A percentile compares a stretch with the other conserved stretches of the same genome.
phyloP scores from a whole-genome alignment of 352 stramenopile species.

The Hyaloperonospora brassicae region DNA sequence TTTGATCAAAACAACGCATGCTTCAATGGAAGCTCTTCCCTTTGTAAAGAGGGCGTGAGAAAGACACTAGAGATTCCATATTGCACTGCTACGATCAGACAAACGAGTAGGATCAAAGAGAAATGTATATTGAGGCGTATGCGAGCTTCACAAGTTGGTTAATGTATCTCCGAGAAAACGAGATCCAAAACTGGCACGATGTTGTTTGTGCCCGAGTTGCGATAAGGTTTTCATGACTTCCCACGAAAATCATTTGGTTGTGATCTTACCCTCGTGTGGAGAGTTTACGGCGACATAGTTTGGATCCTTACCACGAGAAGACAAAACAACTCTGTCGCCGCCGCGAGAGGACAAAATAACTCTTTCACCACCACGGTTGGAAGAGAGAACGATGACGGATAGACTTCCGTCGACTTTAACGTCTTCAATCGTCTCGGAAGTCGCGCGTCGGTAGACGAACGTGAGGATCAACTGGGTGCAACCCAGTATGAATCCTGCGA shows the following conservation, averaged over 20 bases:
- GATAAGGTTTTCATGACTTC: no score
- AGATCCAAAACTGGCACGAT: no score
- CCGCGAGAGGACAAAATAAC: neutral
- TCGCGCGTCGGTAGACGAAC: conserved; percentile 26
- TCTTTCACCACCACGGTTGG: conserved; percentile 1
- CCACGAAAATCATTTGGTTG: neutral
- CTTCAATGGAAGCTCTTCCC: no score
- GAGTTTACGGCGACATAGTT: conserved; percentile 14
- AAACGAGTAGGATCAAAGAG: no score
- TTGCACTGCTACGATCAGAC: no score
- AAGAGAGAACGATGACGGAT: conserved; percentile 10
- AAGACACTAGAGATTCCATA: no score
- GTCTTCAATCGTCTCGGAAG: conserved; percentile 5
- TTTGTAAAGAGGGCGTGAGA: no score
- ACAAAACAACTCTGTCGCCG: neutral
- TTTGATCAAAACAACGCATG: no score
- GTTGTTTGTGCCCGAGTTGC: no score
- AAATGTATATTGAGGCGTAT: no score
- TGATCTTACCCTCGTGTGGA: conserved; percentile 2
- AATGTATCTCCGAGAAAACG: no score
- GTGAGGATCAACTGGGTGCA: conserved; percentile 33
- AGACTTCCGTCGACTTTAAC: neutral
- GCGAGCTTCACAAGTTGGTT: no score
- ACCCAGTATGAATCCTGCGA: conserved; percentile 23
- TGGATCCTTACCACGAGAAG: conserved; percentile 5